These are phyloP conservation scores for Coprinopsis strossmayeri DNA, from an alignment of 768 basidiomycete species.

Conservation along the genomic window DNA sequence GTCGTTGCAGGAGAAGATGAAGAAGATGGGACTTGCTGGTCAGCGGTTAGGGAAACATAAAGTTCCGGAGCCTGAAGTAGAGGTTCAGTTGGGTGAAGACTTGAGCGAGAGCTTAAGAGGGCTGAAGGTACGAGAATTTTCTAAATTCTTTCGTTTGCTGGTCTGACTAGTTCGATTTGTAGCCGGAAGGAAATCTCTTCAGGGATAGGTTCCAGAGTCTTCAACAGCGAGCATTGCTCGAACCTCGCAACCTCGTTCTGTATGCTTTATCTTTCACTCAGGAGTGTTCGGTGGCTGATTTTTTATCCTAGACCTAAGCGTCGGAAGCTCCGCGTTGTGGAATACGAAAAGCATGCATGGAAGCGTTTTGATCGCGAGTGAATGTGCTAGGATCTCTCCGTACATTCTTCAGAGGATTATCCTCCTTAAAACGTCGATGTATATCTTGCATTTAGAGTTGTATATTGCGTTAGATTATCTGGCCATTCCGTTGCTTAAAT, in stretches of 20 bases:
- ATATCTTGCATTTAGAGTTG: too few relatives aligned
- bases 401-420: too few relatives aligned
- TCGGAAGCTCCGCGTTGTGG: conserved; percentile 44
- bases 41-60: conserved; percentile 74
- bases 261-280: conserved; percentile 26
- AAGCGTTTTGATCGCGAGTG: conserved; percentile 64
- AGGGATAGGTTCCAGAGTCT: conserved; percentile 82
- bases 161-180: conserved; percentile 4
- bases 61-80: conserved; percentile 61
- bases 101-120: conserved; percentile 76
- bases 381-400: neutral
- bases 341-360: conserved; percentile 78
- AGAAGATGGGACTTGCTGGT: conserved; percentile 59
- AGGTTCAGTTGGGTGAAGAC: conserved; percentile 89
- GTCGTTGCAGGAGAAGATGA: conserved; percentile 42
- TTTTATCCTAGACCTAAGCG: conserved; percentile 38
- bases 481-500: too few relatives aligned
- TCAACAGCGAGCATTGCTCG: conserved; percentile 81
- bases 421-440: too few relatives aligned
- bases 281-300: neutral
- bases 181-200: conserved; percentile 95
- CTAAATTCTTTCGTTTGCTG: conserved; percentile 16
- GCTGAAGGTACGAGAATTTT: conserved; percentile 76
- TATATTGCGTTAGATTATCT: too few relatives aligned
- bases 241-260: conserved; percentile 79